Conservation (phyloP, 106 monocot species). For the Iris macrosiphon region DNA sequence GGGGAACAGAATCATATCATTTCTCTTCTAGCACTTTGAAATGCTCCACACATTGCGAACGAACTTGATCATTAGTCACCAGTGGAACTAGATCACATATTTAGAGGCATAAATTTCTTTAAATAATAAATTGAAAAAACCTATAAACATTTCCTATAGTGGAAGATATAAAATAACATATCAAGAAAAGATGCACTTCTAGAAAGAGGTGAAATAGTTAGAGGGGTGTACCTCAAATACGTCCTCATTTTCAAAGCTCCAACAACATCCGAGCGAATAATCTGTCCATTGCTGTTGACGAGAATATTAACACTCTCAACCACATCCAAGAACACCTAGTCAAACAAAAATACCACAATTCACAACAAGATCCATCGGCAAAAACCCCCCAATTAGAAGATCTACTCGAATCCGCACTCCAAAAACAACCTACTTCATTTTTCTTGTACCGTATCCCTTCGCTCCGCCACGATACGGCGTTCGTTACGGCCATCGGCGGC, state of each 20-base stretch:
- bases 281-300: conserved; percentile 98
- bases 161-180: too few relatives aligned
- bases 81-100: too few relatives aligned
- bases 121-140: too few relatives aligned
- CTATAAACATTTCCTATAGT: too few relatives aligned
- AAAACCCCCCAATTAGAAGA: not conserved
- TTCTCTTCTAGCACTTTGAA: too few relatives aligned
- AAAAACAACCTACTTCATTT: conserved; percentile 78
- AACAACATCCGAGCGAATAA: conserved; percentile 96
- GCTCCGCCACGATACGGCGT: conserved; percentile 98
- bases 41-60: too few relatives aligned
- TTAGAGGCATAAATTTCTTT: too few relatives aligned
- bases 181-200: too few relatives aligned
- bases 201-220: too few relatives aligned
- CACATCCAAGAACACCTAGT: conserved; percentile 94
- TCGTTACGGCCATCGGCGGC: conserved; percentile 98
- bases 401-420: too few relatives aligned
- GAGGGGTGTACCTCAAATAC: conserved; percentile 62
- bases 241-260: conserved; percentile 99
- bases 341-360: conserved; percentile 1
- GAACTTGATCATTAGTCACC: too few relatives aligned
- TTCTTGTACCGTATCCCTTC: conserved; percentile 97
- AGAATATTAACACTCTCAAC: conserved; percentile 99
- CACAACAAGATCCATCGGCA: not conserved
- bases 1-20: too few relatives aligned